Evolutionary conservation across 1,284 basidiomycete species (phyloP).

Genomic region (Pseudomicrostroma phylloplanum): DNA sequence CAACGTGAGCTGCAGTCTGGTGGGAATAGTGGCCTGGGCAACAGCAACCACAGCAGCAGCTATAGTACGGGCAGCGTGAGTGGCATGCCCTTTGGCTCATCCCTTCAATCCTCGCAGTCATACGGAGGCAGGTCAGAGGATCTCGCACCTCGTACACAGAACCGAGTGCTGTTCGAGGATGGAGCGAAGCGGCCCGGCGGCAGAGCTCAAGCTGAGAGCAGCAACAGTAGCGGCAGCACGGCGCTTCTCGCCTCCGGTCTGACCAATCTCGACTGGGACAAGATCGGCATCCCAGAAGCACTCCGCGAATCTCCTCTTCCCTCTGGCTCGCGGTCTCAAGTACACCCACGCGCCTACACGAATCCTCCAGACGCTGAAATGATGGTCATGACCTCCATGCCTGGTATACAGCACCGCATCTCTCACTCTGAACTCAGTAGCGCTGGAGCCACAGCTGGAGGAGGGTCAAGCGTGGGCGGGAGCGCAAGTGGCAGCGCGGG

Average conservation of each 20-base stretch:
- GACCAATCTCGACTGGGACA: not conserved
- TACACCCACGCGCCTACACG: not conserved
- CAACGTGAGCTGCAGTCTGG: not conserved
- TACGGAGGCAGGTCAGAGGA: not conserved
- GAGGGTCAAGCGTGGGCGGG: not conserved
- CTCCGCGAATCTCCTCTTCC: not conserved
- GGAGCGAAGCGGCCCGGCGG: not conserved
- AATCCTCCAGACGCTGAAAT: not conserved
- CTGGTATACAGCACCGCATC: not conserved
- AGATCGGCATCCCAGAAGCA: not conserved
- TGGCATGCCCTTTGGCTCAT: not conserved
- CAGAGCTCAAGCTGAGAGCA: no score
- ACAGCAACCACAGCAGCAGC: slow-evolving; percentile 19
- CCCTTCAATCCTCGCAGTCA: no score
- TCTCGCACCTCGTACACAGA: not conserved
- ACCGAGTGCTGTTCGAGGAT: not conserved
- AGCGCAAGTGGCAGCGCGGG: no score
- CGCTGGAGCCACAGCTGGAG: not conserved
- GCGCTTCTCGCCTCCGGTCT: not conserved
- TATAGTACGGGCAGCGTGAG: slow-evolving; percentile 4
- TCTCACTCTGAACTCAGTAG: not conserved
- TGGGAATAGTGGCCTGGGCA: no score
- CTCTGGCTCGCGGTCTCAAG: not conserved
- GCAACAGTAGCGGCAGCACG: not conserved
- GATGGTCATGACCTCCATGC: not conserved